Evolutionary conservation across 2,329 filamentous ascomycete species (phyloP).

Genomic region (Botrytis hyacinthi): DNA sequence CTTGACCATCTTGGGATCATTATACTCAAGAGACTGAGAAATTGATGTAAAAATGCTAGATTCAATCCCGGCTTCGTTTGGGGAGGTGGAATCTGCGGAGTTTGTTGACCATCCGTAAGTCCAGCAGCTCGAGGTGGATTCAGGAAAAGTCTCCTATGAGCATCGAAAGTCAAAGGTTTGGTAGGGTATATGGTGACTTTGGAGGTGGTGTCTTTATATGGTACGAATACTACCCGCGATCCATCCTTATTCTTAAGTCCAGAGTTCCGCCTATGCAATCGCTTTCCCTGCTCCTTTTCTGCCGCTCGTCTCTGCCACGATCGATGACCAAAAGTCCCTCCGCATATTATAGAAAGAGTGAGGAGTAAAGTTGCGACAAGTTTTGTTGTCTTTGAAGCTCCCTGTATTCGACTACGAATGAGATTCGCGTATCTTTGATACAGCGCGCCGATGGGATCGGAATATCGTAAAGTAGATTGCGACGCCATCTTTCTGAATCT

Average conservation of each 20-base stretch:
- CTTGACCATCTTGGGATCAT: constrained; percentile 95
- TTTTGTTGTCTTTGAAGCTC: constrained; percentile 67
- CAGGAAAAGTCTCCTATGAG: constrained; percentile 87
- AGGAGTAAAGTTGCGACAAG: constrained; percentile 75
- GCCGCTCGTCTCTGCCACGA: constrained; percentile 72
- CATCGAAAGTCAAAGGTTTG: constrained; percentile 92
- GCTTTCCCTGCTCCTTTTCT: constrained; percentile 79
- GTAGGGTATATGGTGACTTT: constrained; percentile 90
- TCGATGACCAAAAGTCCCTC: constrained; percentile 73
- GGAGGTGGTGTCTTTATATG: constrained; percentile 81
- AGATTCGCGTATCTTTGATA: constrained; percentile 57
- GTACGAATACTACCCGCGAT: constrained; percentile 90
- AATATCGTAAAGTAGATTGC: constrained; percentile 78
- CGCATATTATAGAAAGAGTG: constrained; percentile 72
- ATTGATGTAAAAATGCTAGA: constrained; percentile 93
- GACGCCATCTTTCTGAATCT: constrained; percentile 63
- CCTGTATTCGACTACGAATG: constrained; percentile 54
- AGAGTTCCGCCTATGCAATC: constrained; percentile 85
- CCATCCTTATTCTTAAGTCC: constrained; percentile 93
- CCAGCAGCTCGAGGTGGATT: constrained; percentile 84
- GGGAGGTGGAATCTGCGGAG: constrained; percentile 71
- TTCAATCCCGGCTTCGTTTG: constrained; percentile 94
- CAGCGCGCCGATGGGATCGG: constrained; percentile 66
- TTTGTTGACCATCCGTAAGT: constrained; percentile 62
- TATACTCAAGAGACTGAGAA: constrained; percentile 92